These are phyloP conservation scores for Acorus calamus DNA, from an alignment of 106 monocot genomes.

Conservation along the genomic window DNA sequence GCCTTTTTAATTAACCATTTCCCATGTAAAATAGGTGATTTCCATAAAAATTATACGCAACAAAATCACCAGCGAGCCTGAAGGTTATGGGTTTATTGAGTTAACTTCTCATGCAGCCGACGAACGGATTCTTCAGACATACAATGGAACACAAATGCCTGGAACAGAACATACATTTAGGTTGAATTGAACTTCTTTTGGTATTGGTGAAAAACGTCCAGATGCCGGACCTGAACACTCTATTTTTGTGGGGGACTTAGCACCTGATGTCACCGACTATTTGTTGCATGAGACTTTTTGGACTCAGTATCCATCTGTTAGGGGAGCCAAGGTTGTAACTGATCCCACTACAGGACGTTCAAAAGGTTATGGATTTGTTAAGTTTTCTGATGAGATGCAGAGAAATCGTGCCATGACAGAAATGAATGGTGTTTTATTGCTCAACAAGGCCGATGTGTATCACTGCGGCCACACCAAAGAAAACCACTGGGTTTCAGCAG, in stretches of 20 bases:
- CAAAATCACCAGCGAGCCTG: constrained; percentile 82
- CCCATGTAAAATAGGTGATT: constrained; percentile 33
- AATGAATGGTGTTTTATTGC: constrained; percentile 98
- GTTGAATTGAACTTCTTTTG: constrained; percentile 95
- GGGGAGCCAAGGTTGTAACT: constrained; percentile 97
- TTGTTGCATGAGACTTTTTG: constrained; percentile 90
- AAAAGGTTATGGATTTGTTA: constrained; percentile 99
- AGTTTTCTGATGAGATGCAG: constrained; percentile 89
- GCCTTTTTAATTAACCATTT: no score
- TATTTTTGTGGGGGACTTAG: constrained; percentile 95
- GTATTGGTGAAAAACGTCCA: constrained; percentile 67
- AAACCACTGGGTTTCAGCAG: constrained; percentile 45
- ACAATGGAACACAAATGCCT: constrained; percentile 90
- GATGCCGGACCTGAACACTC: constrained; percentile 81
- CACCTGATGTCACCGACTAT: constrained; percentile 96
- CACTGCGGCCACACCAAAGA: constrained; percentile 91
- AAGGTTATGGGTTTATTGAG: constrained; percentile 96
- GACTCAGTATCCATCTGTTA: constrained; percentile 70
- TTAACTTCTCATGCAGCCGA: constrained; percentile 84
- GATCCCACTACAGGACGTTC: constrained; percentile 87
- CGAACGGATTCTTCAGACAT: constrained; percentile 73
- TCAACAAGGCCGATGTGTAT: constrained; percentile 95
- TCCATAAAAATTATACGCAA: constrained; percentile 94
- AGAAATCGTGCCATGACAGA: constrained; percentile 94
- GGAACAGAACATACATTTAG: constrained; percentile 84